Percentiles rank a stretch among this genome's conserved stretches.
Evolutionary conservation across 2,329 filamentous ascomycete genomes (phyloP).

Genomic region (Pseudodiploospora longispora): DNA sequence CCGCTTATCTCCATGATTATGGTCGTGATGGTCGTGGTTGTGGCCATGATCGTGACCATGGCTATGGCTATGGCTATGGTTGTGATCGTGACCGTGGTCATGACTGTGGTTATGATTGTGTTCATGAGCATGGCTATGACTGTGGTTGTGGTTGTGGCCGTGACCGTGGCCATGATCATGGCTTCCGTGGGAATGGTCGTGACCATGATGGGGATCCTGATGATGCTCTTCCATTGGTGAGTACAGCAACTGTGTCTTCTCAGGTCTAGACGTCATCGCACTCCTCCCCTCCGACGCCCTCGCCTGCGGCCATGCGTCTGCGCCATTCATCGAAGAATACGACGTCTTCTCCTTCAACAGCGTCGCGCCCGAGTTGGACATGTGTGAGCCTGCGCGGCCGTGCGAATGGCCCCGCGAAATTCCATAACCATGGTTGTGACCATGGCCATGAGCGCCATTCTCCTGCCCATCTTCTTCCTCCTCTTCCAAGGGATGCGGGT

Average conservation of each 20-base stretch:
- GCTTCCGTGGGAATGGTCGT: conserved; percentile 19
- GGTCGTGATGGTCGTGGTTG: conserved; percentile 20
- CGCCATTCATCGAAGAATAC: conserved; percentile 24
- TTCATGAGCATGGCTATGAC: conserved; percentile 17
- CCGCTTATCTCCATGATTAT: conserved; percentile 38
- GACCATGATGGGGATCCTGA: conserved; percentile 14
- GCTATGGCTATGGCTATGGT: conserved; percentile 13
- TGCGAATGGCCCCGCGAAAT: conserved; percentile 20
- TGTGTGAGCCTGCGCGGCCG: conserved; percentile 21
- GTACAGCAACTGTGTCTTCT: conserved; percentile 20
- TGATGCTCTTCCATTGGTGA: conserved; percentile 14
- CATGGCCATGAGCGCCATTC: conserved; percentile 17
- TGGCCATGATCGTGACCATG: conserved; percentile 22
- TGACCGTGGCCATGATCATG: conserved; percentile 18
- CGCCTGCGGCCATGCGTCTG: conserved; percentile 33
- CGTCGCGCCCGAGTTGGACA: conserved; percentile 21
- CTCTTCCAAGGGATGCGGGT: conserved; percentile 22
- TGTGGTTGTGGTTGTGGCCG: conserved; percentile 13
- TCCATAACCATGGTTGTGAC: conserved; percentile 18
- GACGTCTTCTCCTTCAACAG: conserved; percentile 22
- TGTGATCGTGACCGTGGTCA: conserved; percentile 18
- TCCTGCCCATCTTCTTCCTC: conserved; percentile 16
- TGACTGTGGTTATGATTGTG: conserved; percentile 21
- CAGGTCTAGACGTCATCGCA: conserved; percentile 26
- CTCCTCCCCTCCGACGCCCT: conserved; percentile 32